A percentile compares a stretch with the other conserved stretches of the same genome.
phyloP scores from a whole-genome alignment of 2,329 filamentous ascomycete species.

The Neoascochyta sp. region DNA sequence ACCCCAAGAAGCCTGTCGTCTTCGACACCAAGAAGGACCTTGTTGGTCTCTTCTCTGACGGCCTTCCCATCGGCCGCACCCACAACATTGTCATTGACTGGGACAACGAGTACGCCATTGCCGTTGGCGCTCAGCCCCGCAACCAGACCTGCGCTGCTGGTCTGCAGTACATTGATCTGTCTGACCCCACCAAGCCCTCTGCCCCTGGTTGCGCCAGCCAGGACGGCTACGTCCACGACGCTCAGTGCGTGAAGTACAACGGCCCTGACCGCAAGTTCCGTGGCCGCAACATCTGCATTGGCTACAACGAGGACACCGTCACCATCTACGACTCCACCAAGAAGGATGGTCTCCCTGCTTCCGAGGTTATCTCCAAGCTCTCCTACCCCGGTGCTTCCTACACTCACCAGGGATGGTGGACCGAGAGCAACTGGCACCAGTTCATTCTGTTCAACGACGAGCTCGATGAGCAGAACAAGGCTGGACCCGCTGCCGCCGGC shows the following conservation, averaged over 20 bases:
- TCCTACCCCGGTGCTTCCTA: constrained; percentile 54
- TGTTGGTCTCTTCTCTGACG: constrained; percentile 23
- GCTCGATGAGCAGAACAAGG: constrained; percentile 28
- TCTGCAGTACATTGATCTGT: constrained; percentile 57
- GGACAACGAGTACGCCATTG: constrained; percentile 33
- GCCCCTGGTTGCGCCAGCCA: constrained; percentile 51
- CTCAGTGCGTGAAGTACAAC: constrained; percentile 55
- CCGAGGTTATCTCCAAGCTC: constrained; percentile 54
- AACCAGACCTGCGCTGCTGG: constrained; percentile 48
- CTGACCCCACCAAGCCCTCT: constrained; percentile 51
- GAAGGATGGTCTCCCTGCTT: constrained; percentile 52
- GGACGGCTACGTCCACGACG: constrained; percentile 60
- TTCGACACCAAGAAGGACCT: constrained; percentile 31
- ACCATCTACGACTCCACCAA: constrained; percentile 53
- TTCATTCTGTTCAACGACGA: constrained; percentile 35
- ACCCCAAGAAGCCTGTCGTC: constrained; percentile 27
- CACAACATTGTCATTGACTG: constrained; percentile 39
- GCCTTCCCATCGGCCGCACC: constrained; percentile 35
- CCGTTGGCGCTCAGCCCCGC: constrained; percentile 32
- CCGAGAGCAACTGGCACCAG: constrained; percentile 37
- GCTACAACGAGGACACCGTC: constrained; percentile 53
- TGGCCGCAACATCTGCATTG: constrained; percentile 54
- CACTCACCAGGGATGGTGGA: constrained; percentile 58
- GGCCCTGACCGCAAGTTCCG: constrained; percentile 50
- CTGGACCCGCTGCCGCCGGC: constrained; percentile 30